Base-by-base conservation (phyloP, 2,329 filamentous ascomycete species). In the Fusarium miscanthi region DNA sequence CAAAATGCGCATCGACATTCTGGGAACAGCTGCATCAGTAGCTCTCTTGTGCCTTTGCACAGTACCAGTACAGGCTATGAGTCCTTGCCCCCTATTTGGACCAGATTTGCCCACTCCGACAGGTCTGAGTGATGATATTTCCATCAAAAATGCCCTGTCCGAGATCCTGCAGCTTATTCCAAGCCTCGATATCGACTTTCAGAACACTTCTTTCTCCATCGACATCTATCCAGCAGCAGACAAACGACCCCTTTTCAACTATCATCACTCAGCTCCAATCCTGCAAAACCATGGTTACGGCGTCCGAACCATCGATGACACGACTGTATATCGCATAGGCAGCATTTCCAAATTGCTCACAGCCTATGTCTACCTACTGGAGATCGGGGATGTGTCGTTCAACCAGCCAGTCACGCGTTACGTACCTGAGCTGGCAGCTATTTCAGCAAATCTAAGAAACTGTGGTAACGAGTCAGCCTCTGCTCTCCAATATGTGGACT, bases 281-380 rank as follows among this genome's bases (percentile, higher is more conserved):
- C 40, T 41, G 21, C 21, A 54, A 9, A 17, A 23, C 4, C 31
- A 23, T 21, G 14, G 27, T 7, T 19, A 38, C 16, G 33, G 33
- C 10, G 37, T 35, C 19, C 42, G n/a, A 6, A 8, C 14, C 6
- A 33, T 69, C 1, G 14, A 69, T 16, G 52, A 67, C 12, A 11
- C 62, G 3, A 43, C 66, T 0, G 13, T 59, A 2, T 69, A 69
- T 6, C 66, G 66, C 3, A 31, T 69, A 2, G 66, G 66, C 6
- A 69, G 66, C 25, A 37, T 69, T 5, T 63, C 64, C 0, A 69
- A 69, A 5, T 19, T 69, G 6, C 23, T 69, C 2, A 52, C 51
- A 0, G 25, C 56, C 2, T 59, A 59, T n/a, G 21, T 51, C 13
- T 59, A 59, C 16, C 56, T 51, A 0, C 33, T 59, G 0, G 56